Base-by-base conservation (phyloP, 31 red algal genomes). In the Porphyra umbilicalis region DNA sequence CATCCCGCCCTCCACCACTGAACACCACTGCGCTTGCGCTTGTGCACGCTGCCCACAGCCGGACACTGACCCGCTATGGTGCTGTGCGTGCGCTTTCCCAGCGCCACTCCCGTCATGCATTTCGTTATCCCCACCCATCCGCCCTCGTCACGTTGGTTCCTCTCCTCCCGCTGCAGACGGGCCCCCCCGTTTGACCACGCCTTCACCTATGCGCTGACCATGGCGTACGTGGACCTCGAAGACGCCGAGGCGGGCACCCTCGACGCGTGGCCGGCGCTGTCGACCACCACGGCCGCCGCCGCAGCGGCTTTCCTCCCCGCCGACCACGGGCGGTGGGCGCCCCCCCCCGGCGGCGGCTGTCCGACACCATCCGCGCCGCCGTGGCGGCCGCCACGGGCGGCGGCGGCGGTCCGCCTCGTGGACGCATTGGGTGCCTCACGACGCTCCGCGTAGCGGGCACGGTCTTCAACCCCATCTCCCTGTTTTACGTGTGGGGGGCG, bases 381-480 rank as follows among this genome's bases (percentile, higher is more conserved):
- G 92, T 94, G 46, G 71, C 90, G 71, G 80, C 87, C 5, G 84
- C 81, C 29, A 87, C 82, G 10, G 84, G 87, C 6, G 20, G 16
- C 39, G 20, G 79, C 37, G 20, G 16, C 39, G 20, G 79, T 31
- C 57, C 57, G 6, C 92, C 92, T 10, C 31, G 44, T 16, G 94
- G 94, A 29, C 83, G 84, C 20, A 83, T 96, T 6, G 75, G 91
- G 33, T 81, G 94, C 82, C 85, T 97, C 30, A 97, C 95, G 4
- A 84, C 91, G 39, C 85, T 87, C 33, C 90, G 91, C 39, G 86
- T 89, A 34, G 44, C 88, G 18, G 95, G 95, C 35, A 79, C 94
- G 36, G 85, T 82, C 76, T 97, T 97, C 85, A 97, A 97, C 74
- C 95, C 95, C 4, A 89, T 97, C 32, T 87, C 83, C 8, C 91